These are phyloP conservation scores for Mortierella sp. DNA, from an alignment of 371 early-diverging fungal species.

Conservation along the genomic window DNA sequence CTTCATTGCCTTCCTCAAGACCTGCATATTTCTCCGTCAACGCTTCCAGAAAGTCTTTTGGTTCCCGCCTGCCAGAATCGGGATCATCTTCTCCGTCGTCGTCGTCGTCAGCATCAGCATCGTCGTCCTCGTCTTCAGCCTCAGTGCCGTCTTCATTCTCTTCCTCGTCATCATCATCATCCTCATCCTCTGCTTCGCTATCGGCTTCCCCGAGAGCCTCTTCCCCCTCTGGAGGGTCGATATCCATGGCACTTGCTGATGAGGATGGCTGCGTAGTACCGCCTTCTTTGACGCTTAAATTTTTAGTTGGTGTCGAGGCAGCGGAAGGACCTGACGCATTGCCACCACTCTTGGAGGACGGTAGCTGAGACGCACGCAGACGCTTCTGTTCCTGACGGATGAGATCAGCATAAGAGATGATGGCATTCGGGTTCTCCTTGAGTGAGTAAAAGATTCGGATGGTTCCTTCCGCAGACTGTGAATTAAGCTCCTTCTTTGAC, in stretches of 20 bases:
- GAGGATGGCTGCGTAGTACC: not conserved
- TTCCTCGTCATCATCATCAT: slow-evolving; percentile 29
- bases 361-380: slow-evolving; percentile 7
- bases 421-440: slow-evolving; percentile 47
- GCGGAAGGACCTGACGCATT: slow-evolving; percentile 7
- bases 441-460: slow-evolving; percentile 42
- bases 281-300: slow-evolving; percentile 18
- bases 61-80: slow-evolving; percentile 17
- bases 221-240: slow-evolving; percentile 38
- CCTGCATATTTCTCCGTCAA: slow-evolving; percentile 38
- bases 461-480: slow-evolving; percentile 9
- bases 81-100: slow-evolving; percentile 37
- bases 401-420: slow-evolving; percentile 48
- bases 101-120: slow-evolving; percentile 38
- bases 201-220: slow-evolving; percentile 26
- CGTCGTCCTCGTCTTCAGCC: slow-evolving; percentile 35
- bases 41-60: slow-evolving; percentile 33
- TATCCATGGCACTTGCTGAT: slow-evolving; percentile 29
- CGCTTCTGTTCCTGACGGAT: slow-evolving; percentile 40
- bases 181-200: slow-evolving; percentile 44
- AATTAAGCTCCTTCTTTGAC: slow-evolving; percentile 4
- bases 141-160: slow-evolving; percentile 32
- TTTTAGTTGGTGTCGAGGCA: slow-evolving; percentile 19
- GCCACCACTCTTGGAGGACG: slow-evolving; percentile 15
- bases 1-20: slow-evolving; percentile 39